phyloP scores from a whole-genome alignment of 306 rosid genomes.

The Rosa lucieae region DNA sequence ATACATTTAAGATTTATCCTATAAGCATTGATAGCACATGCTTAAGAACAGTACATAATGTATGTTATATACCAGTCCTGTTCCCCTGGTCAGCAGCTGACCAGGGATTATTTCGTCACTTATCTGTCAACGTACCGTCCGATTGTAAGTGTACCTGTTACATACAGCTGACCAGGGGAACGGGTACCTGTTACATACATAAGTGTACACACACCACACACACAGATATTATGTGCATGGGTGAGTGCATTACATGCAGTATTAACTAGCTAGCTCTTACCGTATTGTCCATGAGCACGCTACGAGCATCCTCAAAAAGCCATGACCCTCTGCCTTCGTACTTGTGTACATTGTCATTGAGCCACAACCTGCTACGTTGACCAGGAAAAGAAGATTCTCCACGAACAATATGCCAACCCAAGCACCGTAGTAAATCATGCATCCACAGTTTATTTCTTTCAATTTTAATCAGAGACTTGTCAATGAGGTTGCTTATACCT shows the following conservation, averaged over 20 bases:
- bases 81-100: too few relatives aligned
- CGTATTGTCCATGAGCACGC: background rate
- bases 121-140: too few relatives aligned
- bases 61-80: too few relatives aligned
- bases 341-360: background rate
- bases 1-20: background rate
- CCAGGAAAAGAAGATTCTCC: background rate
- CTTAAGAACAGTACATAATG: background rate
- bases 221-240: background rate
- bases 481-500: background rate
- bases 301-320: background rate
- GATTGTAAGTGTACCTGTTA: too few relatives aligned
- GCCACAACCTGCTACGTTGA: slow-evolving; percentile 21
- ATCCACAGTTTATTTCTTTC: slow-evolving; percentile 8
- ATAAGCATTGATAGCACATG: background rate
- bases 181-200: too few relatives aligned
- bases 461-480: slow-evolving; percentile 10
- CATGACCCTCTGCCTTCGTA: background rate
- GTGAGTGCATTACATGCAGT: background rate
- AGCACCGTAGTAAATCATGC: slow-evolving; percentile 26
- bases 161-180: too few relatives aligned
- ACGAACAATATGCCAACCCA: slow-evolving; percentile 18
- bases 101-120: too few relatives aligned
- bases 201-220: background rate
- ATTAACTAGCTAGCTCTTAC: background rate